Base-by-base conservation (phyloP, 2,329 filamentous ascomycete species). In the Exophiala sp. region DNA sequence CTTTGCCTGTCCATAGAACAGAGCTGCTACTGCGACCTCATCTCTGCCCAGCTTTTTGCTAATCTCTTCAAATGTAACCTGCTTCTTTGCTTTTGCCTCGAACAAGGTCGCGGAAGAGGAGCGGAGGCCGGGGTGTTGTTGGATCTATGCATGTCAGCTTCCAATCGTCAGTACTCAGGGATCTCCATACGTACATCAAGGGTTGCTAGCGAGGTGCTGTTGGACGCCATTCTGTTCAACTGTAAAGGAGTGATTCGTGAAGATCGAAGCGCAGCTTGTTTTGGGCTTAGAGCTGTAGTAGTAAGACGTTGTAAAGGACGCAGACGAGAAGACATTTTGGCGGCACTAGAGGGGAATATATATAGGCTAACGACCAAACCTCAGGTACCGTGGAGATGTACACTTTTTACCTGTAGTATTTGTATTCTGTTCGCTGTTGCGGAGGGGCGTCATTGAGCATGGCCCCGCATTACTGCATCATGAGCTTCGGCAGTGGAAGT, bases 1-100 rank as follows among this genome's bases (percentile, higher is more conserved):
- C 64, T 83, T 83, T 5, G 87, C 84, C 70, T 94, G 89, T 29
- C 91, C 91, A 70, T 96, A 96, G 79, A 96, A 96, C 59, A 96
- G 76, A 2, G 91, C 91, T 2, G 91, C 91, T 3, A 88, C 83
- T 38, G 89, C 89, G 39, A 96, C 88, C 73, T 96, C 88, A 66
- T 86, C 84, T 60, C 91, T 87, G 59, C 84, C 85, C 51, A 96
- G 79, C 29, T 84, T 77, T 62, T 84, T 73, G 47, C 83, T 89
- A 65, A 96, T 91, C 40, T 82, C 74, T 68, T 90, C 88, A 68
- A 96, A 96, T 65, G 79, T 88, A 34, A 95, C 80, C 61, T 83
- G 79, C 72, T 88, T 87, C 52, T 73, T 69, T 45, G 89, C 85
- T 73, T 96, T 96, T 61, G 88, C 89, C 34, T 83, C 79, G 74